Evolutionary conservation across 73 alveolate species (phyloP).

Genomic region (Tetrahymena malaccensis): DNA sequence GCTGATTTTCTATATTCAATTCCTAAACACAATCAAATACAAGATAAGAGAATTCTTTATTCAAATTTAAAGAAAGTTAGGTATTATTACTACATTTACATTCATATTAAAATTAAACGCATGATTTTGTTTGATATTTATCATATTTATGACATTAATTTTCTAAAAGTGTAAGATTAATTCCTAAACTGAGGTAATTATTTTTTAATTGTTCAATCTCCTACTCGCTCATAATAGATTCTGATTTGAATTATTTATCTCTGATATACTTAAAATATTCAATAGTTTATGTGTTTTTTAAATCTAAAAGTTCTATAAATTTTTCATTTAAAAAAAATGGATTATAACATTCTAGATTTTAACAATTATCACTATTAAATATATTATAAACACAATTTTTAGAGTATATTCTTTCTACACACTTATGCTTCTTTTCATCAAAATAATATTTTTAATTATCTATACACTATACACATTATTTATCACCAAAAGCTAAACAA

Average conservation of each 20-base stretch:
- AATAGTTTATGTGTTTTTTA: too few species aligned
- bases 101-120: neutral
- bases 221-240: neutral
- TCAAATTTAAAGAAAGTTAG: neutral
- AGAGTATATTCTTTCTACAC: neutral
- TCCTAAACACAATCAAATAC: neutral
- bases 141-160: too few species aligned
- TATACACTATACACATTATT: neutral
- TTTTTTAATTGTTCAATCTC: neutral
- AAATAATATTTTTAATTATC: too few species aligned
- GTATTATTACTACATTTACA: neutral
- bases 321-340: too few species aligned
- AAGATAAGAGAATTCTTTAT: neutral
- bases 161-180: too few species aligned
- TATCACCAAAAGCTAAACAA: neutral
- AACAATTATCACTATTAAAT: neutral
- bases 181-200: neutral
- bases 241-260: neutral
- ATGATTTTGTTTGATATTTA: too few species aligned
- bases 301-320: neutral
- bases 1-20: too few species aligned
- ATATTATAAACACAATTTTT: neutral
- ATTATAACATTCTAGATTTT: neutral
- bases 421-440: neutral
- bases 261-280: too few species aligned